Evolutionary conservation across 2,329 filamentous ascomycete genomes (phyloP).

Genomic region (Colletotrichum horii): DNA sequence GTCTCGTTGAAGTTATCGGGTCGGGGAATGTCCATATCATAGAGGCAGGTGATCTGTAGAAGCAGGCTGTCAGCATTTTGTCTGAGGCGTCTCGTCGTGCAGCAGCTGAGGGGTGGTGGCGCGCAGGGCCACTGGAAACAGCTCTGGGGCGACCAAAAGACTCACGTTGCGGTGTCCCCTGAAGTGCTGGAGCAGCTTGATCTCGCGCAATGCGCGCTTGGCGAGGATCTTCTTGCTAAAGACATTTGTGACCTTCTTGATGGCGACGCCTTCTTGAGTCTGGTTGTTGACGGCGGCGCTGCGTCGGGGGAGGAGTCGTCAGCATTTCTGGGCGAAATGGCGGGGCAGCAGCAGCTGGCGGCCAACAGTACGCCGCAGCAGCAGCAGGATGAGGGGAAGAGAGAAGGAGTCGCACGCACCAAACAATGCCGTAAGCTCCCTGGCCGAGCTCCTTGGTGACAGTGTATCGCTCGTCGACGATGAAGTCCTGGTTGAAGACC

Average conservation of each 20-base stretch:
- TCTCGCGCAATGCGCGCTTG: conserved; percentile 96
- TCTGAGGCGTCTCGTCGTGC: neutral
- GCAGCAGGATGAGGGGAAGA: neutral
- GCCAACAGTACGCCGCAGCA: neutral
- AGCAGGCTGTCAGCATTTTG: neutral
- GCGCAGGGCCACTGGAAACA: neutral
- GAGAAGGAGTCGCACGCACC: conserved; percentile 60
- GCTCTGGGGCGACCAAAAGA: conserved; percentile 19
- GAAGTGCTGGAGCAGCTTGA: conserved; percentile 98
- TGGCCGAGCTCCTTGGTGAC: conserved; percentile 99
- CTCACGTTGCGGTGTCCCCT: conserved; percentile 84
- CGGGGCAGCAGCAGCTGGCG: conserved; percentile 15
- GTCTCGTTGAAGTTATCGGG: conserved; percentile 99
- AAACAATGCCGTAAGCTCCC: conserved; percentile 98
- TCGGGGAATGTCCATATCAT: conserved; percentile 98
- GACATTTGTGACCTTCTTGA: conserved; percentile 99
- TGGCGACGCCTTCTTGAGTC: conserved; percentile 91
- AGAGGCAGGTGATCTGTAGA: conserved; percentile 91
- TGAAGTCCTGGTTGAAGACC: conserved; percentile 99
- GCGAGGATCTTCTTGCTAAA: conserved; percentile 99
- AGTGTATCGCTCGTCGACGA: conserved; percentile 97
- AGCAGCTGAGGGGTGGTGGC: neutral
- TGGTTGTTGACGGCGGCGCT: conserved; percentile 93
- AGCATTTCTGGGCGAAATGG: conserved; percentile 19
- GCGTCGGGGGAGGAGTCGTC: conserved; percentile 17